phyloP scores from a whole-genome alignment of 2,329 filamentous ascomycete genomes.

The Endoconidiophora polonica region DNA sequence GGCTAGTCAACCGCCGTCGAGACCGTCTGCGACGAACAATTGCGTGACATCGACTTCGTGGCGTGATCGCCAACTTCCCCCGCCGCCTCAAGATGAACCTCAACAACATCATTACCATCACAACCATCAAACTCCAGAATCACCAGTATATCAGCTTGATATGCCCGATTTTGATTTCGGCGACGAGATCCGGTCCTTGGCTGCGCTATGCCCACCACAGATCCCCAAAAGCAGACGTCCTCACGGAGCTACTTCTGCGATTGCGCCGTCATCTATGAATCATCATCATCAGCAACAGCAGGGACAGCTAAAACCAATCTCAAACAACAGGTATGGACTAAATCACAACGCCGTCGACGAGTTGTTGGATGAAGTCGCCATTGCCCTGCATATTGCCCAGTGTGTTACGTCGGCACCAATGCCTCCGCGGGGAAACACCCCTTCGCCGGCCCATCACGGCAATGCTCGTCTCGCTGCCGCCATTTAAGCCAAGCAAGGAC shows the following conservation, averaged over 20 bases:
- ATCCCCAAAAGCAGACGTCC: background rate
- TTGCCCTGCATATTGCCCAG: constrained; percentile 10
- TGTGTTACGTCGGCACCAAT: background rate
- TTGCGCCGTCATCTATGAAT: background rate
- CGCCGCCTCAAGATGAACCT: constrained; percentile 1
- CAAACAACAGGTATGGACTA: background rate
- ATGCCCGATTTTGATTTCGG: constrained; percentile 2
- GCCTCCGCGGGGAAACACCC: background rate
- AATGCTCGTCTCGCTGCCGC: background rate
- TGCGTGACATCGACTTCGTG: background rate
- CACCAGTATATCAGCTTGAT: constrained; percentile 4
- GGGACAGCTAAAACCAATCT: background rate
- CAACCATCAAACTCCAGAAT: constrained; percentile 1
- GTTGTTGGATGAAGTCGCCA: constrained; percentile 10
- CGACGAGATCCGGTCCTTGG: constrained; percentile 4
- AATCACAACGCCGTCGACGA: constrained; percentile 6
- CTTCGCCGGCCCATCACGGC: background rate
- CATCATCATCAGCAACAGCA: too few species aligned
- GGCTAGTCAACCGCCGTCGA: background rate
- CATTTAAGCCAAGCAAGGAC: too few species aligned
- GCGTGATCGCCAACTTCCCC: constrained; percentile 5
- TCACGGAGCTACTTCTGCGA: background rate
- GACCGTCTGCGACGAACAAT: background rate
- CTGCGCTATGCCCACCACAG: background rate
- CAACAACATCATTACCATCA: background rate